Conservation (phyloP, 352 stramenopile species). For the Lagenidium sp. region DNA sequence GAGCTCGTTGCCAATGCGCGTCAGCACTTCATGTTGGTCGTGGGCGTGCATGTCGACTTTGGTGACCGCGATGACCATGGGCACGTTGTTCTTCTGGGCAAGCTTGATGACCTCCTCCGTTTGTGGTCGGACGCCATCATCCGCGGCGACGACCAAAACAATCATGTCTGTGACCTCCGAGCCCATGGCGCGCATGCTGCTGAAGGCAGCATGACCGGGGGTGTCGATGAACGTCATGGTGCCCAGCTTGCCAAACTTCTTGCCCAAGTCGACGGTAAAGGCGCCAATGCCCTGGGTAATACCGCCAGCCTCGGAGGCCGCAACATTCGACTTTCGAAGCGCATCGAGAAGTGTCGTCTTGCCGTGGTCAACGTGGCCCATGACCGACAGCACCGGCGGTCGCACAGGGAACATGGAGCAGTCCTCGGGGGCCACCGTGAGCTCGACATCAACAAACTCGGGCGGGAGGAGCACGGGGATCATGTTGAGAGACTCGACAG, state of each 20-base stretch:
- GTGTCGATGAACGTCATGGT: slow-evolving; percentile 99
- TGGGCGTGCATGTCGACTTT: slow-evolving; percentile 93
- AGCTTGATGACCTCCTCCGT: slow-evolving; percentile 95
- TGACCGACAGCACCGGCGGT: slow-evolving; percentile 97
- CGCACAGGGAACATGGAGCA: slow-evolving; percentile 59
- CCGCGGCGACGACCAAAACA: slow-evolving; percentile 95
- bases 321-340: slow-evolving; percentile 88
- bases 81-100: slow-evolving; percentile 92
- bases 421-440: slow-evolving; percentile 47
- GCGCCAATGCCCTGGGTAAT: slow-evolving; percentile 99
- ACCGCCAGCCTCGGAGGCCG: slow-evolving; percentile 93
- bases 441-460: slow-evolving; percentile 75
- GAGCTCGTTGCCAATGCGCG: slow-evolving; percentile 81
- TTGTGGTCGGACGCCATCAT: slow-evolving; percentile 98
- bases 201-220: slow-evolving; percentile 99
- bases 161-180: slow-evolving; percentile 98
- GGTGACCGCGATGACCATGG: slow-evolving; percentile 96
- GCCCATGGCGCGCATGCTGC: slow-evolving; percentile 94
- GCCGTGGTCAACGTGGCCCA: slow-evolving; percentile 99
- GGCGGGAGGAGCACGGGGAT: slow-evolving; percentile 74
- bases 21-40: slow-evolving; percentile 52
- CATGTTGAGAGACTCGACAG: slow-evolving; percentile 79
- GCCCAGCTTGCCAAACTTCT: slow-evolving; percentile 48
- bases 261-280: slow-evolving; percentile 94
- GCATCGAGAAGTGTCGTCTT: slow-evolving; percentile 99